Conservation (phyloP, 148 eudicot genomes). For the Rhododendron molle region DNA sequence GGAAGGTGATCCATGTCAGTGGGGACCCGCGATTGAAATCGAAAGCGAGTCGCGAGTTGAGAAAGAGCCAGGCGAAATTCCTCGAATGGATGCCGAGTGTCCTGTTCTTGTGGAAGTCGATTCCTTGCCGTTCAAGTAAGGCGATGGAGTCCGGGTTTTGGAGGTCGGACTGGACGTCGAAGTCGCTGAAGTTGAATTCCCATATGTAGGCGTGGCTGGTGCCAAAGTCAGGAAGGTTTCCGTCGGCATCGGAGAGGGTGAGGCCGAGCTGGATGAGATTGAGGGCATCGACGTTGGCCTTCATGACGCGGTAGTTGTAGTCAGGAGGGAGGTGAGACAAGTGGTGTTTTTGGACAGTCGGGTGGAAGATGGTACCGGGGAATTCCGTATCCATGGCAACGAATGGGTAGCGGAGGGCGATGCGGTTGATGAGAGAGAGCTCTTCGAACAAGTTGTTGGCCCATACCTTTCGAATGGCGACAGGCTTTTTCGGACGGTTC, state of each 20-base stretch:
- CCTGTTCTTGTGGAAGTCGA: conserved; percentile 16
- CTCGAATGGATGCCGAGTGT: not conserved
- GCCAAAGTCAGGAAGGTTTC: conserved; percentile 14
- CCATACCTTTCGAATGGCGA: not conserved
- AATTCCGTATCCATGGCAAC: not conserved
- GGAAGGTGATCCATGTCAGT: conserved; percentile 21
- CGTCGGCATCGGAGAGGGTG: conserved; percentile 17
- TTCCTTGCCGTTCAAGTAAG: conserved; percentile 16
- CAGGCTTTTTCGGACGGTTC: too few species aligned
- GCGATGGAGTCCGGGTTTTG: conserved; percentile 1
- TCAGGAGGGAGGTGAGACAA: not conserved
- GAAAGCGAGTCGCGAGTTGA: conserved; percentile 1
- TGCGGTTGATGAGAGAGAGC: not conserved
- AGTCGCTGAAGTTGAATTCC: conserved; percentile 27
- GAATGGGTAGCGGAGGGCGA: not conserved
- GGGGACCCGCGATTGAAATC: not conserved
- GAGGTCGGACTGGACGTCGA: not conserved
- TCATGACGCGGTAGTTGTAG: not conserved
- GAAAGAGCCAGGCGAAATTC: not conserved
- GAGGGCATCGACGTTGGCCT: not conserved
- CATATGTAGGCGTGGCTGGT: not conserved
- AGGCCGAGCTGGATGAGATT: conserved; percentile 26
- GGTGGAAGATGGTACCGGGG: not conserved
- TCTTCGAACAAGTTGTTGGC: not conserved
- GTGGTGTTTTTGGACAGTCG: not conserved